Percentiles rank a stretch among this genome's conserved stretches.
These are phyloP conservation scores for Mycena leptocephala DNA, from an alignment of 768 basidiomycete species.

Conservation along the genomic window DNA sequence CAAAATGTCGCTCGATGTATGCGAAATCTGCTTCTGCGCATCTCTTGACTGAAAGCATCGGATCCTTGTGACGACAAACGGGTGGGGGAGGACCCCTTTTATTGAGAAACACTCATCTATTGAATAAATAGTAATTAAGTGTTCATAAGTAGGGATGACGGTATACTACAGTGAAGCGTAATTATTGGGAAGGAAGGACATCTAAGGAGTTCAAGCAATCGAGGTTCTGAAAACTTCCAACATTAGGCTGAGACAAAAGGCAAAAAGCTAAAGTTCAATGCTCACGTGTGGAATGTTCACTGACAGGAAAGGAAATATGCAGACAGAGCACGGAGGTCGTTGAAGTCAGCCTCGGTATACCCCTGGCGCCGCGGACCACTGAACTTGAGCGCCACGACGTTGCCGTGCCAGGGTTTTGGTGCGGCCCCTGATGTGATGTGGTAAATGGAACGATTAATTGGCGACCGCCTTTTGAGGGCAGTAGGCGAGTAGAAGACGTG, in stretches of 20 bases:
- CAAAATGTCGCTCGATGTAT: too few relatives aligned
- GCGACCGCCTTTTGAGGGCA: too few relatives aligned
- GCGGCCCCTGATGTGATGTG: too few relatives aligned
- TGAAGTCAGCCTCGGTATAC: slow-evolving; percentile 87
- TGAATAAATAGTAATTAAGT: slow-evolving; percentile 3
- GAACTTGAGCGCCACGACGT: too few relatives aligned
- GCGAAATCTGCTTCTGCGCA: background rate
- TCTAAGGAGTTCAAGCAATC: background rate
- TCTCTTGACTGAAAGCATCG: background rate
- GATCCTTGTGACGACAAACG: background rate
- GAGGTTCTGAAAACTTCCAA: background rate
- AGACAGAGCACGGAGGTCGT: slow-evolving; percentile 89
- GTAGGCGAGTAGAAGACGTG: too few relatives aligned
- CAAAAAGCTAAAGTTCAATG: slow-evolving; percentile 1
- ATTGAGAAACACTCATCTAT: background rate
- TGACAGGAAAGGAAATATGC: slow-evolving; percentile 91
- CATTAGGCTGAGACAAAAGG: slow-evolving; percentile 18
- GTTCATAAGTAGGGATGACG: background rate
- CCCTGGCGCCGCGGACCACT: too few relatives aligned
- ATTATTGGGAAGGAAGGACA: slow-evolving; percentile 1
- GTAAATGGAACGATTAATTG: too few relatives aligned
- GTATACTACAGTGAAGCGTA: slow-evolving; percentile 15
- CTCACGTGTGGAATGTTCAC: slow-evolving; percentile 45
- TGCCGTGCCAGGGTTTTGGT: too few relatives aligned
- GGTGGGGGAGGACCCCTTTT: background rate